Evolutionary conservation across 2,329 filamentous ascomycete species (phyloP), one percentile per base, ranked within the genome.

Genomic region (Boeremia exigua): DNA sequence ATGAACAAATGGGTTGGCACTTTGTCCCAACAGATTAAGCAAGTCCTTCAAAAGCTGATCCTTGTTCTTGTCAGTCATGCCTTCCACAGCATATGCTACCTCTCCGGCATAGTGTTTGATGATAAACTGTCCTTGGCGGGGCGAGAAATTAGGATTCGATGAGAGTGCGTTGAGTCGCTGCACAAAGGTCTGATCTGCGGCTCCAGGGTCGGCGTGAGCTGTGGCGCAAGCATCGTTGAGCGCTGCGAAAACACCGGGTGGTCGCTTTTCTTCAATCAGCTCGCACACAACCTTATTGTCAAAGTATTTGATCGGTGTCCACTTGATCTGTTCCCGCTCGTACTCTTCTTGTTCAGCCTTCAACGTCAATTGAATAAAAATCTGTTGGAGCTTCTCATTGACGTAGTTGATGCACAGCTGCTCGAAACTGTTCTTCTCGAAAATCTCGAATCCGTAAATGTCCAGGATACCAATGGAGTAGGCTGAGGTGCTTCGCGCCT

Each of bases 361-460:
- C 60, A 99, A 78, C 0, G 95, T 99, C 67, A 99, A 82, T 77
- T 99, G 95, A 66, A 99, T 99, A 74, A 99, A 99, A 69, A 99
- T 98, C 73, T 99, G 95, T 78, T 99, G 95, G 54, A 99, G 86
- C 76, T 97, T 99, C 76, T 99, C 95, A 77, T 99, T 99, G 59
- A 96, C 98, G 78, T 99, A 99, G 78, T 99, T 99, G 83, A 99
- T 99, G 80, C 95, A 99, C 6, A 99, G 84, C 76, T 99, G 95
- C 75, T 99, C 95, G 70, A 99, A 99, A 80, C 94, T 97, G 80
- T 99, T 99, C 69, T 91, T 86, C 66, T 99, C 93, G 68, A 99
- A 99, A 65, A 99, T 99, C 74, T 99, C 95, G 71, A 99, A 99
- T 2, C 95, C 95, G 75, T 99, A 99, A 65, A 99, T 99, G 82